These are phyloP conservation scores for Pichia cephalocereana DNA, from an alignment of 805 yeast genomes.

Conservation along the genomic window DNA sequence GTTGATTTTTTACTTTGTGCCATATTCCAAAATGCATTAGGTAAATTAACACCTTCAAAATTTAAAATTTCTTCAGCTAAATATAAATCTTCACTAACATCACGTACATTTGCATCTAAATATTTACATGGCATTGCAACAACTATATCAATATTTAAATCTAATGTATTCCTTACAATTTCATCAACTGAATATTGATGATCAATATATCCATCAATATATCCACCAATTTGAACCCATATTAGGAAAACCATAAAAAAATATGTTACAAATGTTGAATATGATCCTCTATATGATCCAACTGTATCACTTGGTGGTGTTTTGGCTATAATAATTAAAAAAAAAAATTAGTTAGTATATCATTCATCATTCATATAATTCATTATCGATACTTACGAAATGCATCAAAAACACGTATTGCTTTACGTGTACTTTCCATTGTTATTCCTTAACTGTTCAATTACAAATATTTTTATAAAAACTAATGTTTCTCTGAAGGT, in stretches of 20 bases:
- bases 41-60: conserved; percentile 56
- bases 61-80: conserved; percentile 69
- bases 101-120: conserved; percentile 68
- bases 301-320: conserved; percentile 62
- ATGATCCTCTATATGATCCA: conserved; percentile 69
- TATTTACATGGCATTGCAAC: conserved; percentile 79
- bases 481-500: no score
- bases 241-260: conserved; percentile 54
- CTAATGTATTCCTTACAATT: conserved; percentile 44
- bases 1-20: conserved; percentile 31
- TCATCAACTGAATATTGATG: conserved; percentile 72
- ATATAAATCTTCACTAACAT: conserved; percentile 66
- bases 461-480: no score
- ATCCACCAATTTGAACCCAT: conserved; percentile 82
- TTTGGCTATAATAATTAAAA: conserved; percentile 37
- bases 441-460: background rate
- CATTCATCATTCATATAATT: background rate
- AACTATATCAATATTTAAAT: conserved; percentile 68
- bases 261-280: conserved; percentile 57
- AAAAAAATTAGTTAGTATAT: conserved; percentile 1
- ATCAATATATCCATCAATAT: conserved; percentile 71
- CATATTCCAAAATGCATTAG: conserved; percentile 34
- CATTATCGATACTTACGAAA: conserved; percentile 40
- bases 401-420: conserved; percentile 54
- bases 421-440: conserved; percentile 18